Base-by-base conservation (phyloP, 2,329 filamentous ascomycete species). In the Fusarium ramigenum region DNA sequence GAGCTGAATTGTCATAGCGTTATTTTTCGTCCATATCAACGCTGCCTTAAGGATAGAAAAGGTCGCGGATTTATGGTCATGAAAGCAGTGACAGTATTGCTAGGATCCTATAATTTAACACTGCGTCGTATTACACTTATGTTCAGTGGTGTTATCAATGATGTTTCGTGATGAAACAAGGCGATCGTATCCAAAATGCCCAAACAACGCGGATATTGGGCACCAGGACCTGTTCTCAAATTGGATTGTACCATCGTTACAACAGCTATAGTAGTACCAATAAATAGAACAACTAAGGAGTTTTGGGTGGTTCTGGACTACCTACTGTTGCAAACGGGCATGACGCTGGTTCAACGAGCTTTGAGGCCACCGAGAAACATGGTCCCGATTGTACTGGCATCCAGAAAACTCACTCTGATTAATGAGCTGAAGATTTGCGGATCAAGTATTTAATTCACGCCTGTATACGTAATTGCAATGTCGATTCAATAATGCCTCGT, bases 391-490 rank as follows among this genome's bases (percentile, higher is more conserved):
- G 15, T 42, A 36, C 19, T 43, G 32, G 60, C 37, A 43, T 15
- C 44, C 36, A 28, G 19, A 40, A 49, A 52, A 49, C 25, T 34
- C 47, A 30, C 57, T 56, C 21, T 52, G 23, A 28, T 32, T 10
- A n/a, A 28, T 44, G 40, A 47, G n/a, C 25, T 32, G 2, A 52
- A 30, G n/a, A 5, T n/a, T 25, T 39, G 49, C 28, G 36, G 21
- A 39, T 14, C n/a, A 44, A 64, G 42, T 64, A 64, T 71, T 50
- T 42, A 34, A 65, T 66, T 62, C 53, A 46, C 40, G 42, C 19
- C 23, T 72, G 53, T 49, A 60, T 44, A 72, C 43, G 67, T 62
- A 61, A 68, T 68, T 65, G 68, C 9, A 68, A 74, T 72, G 71
- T 65, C 50, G 43, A 60, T 56, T 47, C 60, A 52, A 72, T 69